Conservation (phyloP, 371 early-diverging fungal genomes). For the Mortierella sp. region DNA sequence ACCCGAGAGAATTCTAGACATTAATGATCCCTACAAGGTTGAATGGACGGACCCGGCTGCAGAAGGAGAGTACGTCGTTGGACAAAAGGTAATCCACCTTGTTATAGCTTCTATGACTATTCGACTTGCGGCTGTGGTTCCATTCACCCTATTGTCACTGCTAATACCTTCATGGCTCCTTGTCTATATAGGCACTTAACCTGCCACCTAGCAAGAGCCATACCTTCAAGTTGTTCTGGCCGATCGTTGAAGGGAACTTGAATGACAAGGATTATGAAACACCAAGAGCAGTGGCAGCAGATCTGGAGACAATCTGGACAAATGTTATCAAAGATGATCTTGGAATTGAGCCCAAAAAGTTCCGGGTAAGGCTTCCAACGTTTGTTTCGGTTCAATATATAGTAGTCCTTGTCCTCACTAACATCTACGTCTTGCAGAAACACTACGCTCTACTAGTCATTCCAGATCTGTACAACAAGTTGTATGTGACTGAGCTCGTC, state of each 20-base stretch:
- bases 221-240: constrained; percentile 52
- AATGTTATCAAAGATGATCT: constrained; percentile 76
- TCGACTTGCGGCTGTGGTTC: too few relatives aligned
- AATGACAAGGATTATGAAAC: constrained; percentile 80
- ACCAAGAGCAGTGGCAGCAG: constrained; percentile 72
- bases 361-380: constrained; percentile 56
- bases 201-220: constrained; percentile 55
- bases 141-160: too few relatives aligned
- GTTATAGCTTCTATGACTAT: too few relatives aligned
- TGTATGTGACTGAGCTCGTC: constrained; percentile 71
- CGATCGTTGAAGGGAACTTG: constrained; percentile 66
- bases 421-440: constrained; percentile 18
- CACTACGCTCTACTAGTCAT: constrained; percentile 82
- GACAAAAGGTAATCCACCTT: constrained; percentile 75
- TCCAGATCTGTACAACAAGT: constrained; percentile 77
- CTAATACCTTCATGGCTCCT: too few relatives aligned
- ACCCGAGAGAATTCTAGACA: constrained; percentile 82
- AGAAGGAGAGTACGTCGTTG: constrained; percentile 63
- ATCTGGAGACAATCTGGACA: constrained; percentile 84
- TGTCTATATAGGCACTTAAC: constrained; percentile 29
- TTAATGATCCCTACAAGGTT: constrained; percentile 90
- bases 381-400: too few relatives aligned
- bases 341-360: constrained; percentile 67
- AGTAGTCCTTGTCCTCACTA: too few relatives aligned
- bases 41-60: constrained; percentile 78